Conservation (phyloP, 805 yeast genomes). For the Spathaspora passalidarum region DNA sequence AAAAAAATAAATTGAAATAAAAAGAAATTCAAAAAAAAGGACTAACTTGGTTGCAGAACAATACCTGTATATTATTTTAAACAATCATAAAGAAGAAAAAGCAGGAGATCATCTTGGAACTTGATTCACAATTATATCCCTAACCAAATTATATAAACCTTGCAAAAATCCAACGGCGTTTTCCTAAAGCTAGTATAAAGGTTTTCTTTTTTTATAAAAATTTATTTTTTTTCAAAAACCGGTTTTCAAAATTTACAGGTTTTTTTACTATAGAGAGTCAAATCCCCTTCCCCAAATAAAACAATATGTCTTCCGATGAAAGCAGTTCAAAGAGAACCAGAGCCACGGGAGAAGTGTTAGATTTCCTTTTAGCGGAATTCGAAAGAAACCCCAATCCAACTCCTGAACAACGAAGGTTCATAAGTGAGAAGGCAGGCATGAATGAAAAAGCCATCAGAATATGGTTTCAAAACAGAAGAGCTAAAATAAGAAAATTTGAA, state of each 20-base stretch:
- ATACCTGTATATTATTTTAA: too few relatives aligned
- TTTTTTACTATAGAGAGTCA: neutral
- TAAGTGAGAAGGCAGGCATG: constrained; percentile 73
- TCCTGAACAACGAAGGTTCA: constrained; percentile 63
- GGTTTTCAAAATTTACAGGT: too few relatives aligned
- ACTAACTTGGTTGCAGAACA: neutral
- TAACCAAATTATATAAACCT: neutral
- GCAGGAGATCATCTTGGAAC: neutral
- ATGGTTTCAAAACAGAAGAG: constrained; percentile 90
- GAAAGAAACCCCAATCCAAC: constrained; percentile 72
- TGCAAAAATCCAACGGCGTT: neutral
- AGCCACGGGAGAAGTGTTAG: constrained; percentile 79
- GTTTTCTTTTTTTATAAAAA: neutral
- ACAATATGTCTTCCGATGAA: constrained; percentile 25
- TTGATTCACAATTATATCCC: too few relatives aligned
- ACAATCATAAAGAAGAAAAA: neutral
- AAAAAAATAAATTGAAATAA: neutral
- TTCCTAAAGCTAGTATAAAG: neutral
- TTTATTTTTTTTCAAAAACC: too few relatives aligned
- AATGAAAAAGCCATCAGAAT: constrained; percentile 86
- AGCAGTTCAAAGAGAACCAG: constrained; percentile 52
- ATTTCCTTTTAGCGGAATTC: constrained; percentile 65
- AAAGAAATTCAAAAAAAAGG: neutral
- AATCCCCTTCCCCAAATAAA: too few relatives aligned
- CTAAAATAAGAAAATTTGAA: constrained; percentile 68